Evolutionary conservation across 331 rosid genomes (phyloP).

Genomic region (Spiraea crenata): DNA sequence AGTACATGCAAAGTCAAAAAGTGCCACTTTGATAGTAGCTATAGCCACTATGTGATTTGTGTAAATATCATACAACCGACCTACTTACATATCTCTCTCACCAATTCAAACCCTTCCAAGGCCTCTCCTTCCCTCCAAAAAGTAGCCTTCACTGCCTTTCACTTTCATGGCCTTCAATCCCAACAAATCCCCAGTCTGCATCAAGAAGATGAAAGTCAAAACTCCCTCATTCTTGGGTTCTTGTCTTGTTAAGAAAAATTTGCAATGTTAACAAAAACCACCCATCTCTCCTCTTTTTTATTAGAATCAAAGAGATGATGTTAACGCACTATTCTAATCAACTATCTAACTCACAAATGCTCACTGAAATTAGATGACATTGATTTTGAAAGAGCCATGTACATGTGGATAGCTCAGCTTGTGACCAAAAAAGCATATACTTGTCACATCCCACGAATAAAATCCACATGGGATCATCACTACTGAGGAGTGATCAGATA

Average conservation of each 20-base stretch:
- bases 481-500: neutral
- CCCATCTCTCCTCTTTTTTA: neutral
- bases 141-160: conserved; percentile 29
- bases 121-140: conserved; percentile 3
- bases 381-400: too few relatives aligned
- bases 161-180: conserved; percentile 20
- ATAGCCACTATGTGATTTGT: conserved; percentile 11
- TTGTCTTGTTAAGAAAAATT: neutral
- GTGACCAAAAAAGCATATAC: neutral
- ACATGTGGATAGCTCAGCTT: neutral
- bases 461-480: conserved; percentile 16
- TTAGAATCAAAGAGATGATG: neutral
- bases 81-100: neutral
- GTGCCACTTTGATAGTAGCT: conserved; percentile 30
- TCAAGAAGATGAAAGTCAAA: conserved; percentile 19
- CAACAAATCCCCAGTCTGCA: conserved; percentile 16
- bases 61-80: conserved; percentile 24
- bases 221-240: neutral
- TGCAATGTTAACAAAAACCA: conserved; percentile 1
- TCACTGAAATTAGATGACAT: too few relatives aligned
- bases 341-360: too few relatives aligned
- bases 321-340: too few relatives aligned
- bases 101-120: conserved; percentile 11
- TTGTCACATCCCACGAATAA: conserved; percentile 19
- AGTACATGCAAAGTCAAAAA: conserved; percentile 37